Conservation (phyloP, 768 basidiomycete species). For the Polyporus arcularius region DNA sequence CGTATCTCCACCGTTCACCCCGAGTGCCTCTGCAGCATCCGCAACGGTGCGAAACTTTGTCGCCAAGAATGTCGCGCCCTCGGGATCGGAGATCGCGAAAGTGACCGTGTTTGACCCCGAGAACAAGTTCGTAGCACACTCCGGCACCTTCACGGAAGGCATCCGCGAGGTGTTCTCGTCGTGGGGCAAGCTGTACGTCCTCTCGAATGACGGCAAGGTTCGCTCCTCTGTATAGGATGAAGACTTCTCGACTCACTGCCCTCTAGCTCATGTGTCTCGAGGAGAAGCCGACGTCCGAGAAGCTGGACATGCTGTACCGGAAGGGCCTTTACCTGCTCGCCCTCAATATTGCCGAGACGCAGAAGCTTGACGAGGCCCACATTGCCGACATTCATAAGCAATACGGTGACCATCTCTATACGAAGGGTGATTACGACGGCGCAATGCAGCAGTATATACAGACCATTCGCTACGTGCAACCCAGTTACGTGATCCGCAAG, state of each 20-base stretch:
- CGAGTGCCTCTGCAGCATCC: slow-evolving; percentile 63
- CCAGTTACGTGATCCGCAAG: slow-evolving; percentile 97
- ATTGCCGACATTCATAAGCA: slow-evolving; percentile 88
- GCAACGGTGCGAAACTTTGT: slow-evolving; percentile 77
- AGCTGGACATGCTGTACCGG: slow-evolving; percentile 83
- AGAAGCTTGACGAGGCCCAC: slow-evolving; percentile 67
- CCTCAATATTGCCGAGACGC: slow-evolving; percentile 78
- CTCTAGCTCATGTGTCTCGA: slow-evolving; percentile 62
- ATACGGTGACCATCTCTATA: slow-evolving; percentile 90
- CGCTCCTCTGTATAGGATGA: slow-evolving; percentile 18
- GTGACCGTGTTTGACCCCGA: slow-evolving; percentile 89
- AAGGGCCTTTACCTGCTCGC: slow-evolving; percentile 81
- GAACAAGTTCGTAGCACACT: slow-evolving; percentile 88
- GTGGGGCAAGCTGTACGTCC: slow-evolving; percentile 78
- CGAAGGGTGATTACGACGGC: slow-evolving; percentile 89
- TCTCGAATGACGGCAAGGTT: slow-evolving; percentile 80
- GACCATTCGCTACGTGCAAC: slow-evolving; percentile 86
- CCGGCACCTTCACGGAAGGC: slow-evolving; percentile 78
- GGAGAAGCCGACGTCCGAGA: slow-evolving; percentile 82
- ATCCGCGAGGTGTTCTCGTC: slow-evolving; percentile 81
- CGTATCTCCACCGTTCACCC: slow-evolving; percentile 81
- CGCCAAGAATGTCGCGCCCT: slow-evolving; percentile 46
- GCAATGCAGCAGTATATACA: slow-evolving; percentile 91
- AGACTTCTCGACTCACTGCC: background rate
- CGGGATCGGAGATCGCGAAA: slow-evolving; percentile 65